A percentile compares a stretch with the other conserved stretches of the same genome.
phyloP scores from a whole-genome alignment of 257 asterid genomes.

The Solanum boliviense region DNA sequence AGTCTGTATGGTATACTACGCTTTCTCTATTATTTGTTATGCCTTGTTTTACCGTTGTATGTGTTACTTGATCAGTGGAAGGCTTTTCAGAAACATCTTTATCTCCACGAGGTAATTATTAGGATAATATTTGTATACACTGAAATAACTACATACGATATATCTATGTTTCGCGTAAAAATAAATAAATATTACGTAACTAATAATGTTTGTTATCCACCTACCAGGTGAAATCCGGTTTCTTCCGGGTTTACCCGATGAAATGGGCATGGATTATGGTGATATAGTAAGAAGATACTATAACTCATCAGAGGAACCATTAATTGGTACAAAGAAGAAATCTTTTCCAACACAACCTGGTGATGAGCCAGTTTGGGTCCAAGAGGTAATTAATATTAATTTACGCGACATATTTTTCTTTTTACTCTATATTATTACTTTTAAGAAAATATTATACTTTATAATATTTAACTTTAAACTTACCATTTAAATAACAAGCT shows the following conservation, averaged over 20 bases:
- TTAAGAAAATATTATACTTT: too few relatives aligned
- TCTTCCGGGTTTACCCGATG: slow-evolving; percentile 37
- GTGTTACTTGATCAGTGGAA: too few relatives aligned
- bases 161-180: rapidly evolving
- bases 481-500: too few relatives aligned
- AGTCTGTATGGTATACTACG: not conserved
- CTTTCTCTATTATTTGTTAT: not conserved
- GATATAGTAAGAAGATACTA: slow-evolving; percentile 25
- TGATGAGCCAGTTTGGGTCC: slow-evolving; percentile 39
- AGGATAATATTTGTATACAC: rapidly evolving
- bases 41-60: not conserved
- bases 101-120: rapidly evolving
- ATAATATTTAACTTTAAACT: too few relatives aligned
- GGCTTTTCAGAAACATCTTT: not conserved
- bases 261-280: slow-evolving; percentile 26
- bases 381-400: slow-evolving; percentile 13
- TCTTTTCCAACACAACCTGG: slow-evolving; percentile 26
- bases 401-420: not conserved
- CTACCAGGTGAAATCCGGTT: slow-evolving; percentile 14
- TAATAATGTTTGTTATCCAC: rapidly evolving
- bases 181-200: not conserved
- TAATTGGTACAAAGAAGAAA: not conserved
- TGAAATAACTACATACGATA: not conserved
- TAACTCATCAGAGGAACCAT: not conserved
- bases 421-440: not conserved